A percentile compares a stretch with the other conserved stretches of the same genome.
These are phyloP conservation scores for Lasiodiplodia hormozganensis DNA, from an alignment of 2,329 filamentous ascomycete species.

Conservation along the genomic window DNA sequence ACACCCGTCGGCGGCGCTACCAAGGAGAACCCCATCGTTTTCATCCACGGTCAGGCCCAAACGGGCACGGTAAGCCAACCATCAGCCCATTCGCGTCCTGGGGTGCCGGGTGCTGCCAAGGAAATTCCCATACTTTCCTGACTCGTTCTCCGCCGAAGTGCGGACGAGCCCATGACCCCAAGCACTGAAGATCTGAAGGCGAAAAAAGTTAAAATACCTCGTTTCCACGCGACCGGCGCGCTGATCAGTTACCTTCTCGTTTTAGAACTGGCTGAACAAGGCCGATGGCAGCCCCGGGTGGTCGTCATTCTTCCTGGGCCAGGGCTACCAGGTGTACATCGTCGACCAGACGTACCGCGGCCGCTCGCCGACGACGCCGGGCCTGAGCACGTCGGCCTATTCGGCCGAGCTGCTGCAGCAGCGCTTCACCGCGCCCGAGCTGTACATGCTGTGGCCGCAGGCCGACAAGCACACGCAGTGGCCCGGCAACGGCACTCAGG, in stretches of 20 bases:
- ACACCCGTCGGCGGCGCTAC: slow-evolving; percentile 26
- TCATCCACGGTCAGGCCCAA: slow-evolving; percentile 25
- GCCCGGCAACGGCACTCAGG: slow-evolving; percentile 40
- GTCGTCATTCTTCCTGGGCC: slow-evolving; percentile 55
- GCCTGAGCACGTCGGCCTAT: slow-evolving; percentile 29
- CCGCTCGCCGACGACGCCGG: slow-evolving; percentile 52
- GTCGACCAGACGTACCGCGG: slow-evolving; percentile 56
- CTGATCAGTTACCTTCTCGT: slow-evolving; percentile 43
- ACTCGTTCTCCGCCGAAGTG: background rate
- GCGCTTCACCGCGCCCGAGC: slow-evolving; percentile 45
- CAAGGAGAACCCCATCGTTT: slow-evolving; percentile 12
- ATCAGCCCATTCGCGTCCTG: background rate
- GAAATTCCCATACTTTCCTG: background rate
- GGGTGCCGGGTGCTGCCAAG: background rate
- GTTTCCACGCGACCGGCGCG: background rate
- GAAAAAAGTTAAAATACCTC: background rate
- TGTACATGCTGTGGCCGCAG: slow-evolving; percentile 51
- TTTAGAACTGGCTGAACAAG: slow-evolving; percentile 50
- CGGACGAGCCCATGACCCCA: background rate
- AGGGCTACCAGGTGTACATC: slow-evolving; percentile 58
- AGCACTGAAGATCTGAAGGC: background rate
- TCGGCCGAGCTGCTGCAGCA: slow-evolving; percentile 34
- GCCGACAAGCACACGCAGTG: slow-evolving; percentile 53
- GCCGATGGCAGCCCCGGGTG: slow-evolving; percentile 58
- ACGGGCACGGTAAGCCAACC: slow-evolving; percentile 9